Evolutionary conservation across 2,329 filamentous ascomycete species (phyloP).

Genomic region (Botryotinia calthae): DNA sequence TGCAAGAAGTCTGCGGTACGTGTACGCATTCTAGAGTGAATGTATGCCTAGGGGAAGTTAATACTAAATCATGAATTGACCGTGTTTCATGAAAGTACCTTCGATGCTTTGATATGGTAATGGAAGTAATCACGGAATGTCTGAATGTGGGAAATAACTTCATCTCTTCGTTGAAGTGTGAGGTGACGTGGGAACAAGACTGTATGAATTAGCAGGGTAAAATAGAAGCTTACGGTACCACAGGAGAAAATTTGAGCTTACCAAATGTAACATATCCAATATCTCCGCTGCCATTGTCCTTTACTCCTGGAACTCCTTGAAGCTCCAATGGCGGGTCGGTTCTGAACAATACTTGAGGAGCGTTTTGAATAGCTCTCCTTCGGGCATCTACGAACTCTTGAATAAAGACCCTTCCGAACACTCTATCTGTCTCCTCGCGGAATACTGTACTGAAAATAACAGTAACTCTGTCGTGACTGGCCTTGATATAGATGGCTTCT

Average conservation of each 20-base stretch:
- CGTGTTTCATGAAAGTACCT: slow-evolving; percentile 48
- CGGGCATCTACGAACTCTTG: slow-evolving; percentile 98
- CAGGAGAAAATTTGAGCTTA: slow-evolving; percentile 43
- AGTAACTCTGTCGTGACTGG: slow-evolving; percentile 93
- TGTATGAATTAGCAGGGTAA: slow-evolving; percentile 40
- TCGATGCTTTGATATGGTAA: slow-evolving; percentile 99
- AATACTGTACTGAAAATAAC: slow-evolving; percentile 99
- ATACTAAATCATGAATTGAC: slow-evolving; percentile 22
- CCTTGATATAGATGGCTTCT: slow-evolving; percentile 98
- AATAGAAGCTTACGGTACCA: slow-evolving; percentile 25
- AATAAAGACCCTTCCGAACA: slow-evolving; percentile 97
- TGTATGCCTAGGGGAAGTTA: slow-evolving; percentile 66
- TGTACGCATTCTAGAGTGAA: slow-evolving; percentile 96
- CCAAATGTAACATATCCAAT: slow-evolving; percentile 98
- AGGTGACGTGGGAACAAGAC: slow-evolving; percentile 96
- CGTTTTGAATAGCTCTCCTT: slow-evolving; percentile 93
- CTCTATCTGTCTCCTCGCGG: slow-evolving; percentile 92
- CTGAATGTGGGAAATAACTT: slow-evolving; percentile 98
- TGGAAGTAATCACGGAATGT: slow-evolving; percentile 99
- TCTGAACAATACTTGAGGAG: slow-evolving; percentile 93
- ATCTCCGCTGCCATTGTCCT: slow-evolving; percentile 72
- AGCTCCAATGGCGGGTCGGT: slow-evolving; percentile 93
- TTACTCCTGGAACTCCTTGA: slow-evolving; percentile 80
- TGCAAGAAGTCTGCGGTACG: slow-evolving; percentile 98
- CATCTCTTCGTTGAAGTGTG: slow-evolving; percentile 82